Percentiles rank a stretch among this genome's conserved stretches.
phyloP scores from a whole-genome alignment of 2,329 filamentous ascomycete species.

The Bipolaris victoriae region DNA sequence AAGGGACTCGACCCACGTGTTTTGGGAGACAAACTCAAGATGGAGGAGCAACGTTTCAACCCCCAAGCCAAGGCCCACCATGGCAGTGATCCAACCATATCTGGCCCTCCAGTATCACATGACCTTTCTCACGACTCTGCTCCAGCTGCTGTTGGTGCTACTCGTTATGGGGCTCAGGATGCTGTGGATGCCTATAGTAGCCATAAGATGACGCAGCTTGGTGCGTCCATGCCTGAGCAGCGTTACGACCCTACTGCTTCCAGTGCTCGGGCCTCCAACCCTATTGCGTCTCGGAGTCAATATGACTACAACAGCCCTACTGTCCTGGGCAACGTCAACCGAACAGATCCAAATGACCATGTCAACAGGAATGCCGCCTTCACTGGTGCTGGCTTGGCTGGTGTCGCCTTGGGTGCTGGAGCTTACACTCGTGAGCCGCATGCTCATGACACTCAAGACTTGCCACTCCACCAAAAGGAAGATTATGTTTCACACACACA shows the following conservation, averaged over 20 bases:
- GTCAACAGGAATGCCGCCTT: constrained; percentile 34
- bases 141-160: constrained; percentile 33
- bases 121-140: constrained; percentile 14
- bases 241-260: constrained; percentile 36
- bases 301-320: constrained; percentile 28
- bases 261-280: constrained; percentile 31
- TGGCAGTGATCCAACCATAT: constrained; percentile 12
- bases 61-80: constrained; percentile 20
- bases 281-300: constrained; percentile 19
- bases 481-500: constrained; percentile 8
- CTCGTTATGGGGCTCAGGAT: constrained; percentile 45
- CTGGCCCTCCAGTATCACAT: constrained; percentile 15
- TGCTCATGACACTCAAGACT: constrained; percentile 15
- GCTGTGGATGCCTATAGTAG: constrained; percentile 36
- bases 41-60: constrained; percentile 31
- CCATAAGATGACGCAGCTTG: constrained; percentile 38
- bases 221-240: constrained; percentile 40
- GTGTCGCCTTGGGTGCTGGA: constrained; percentile 22
- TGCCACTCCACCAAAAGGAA: constrained; percentile 19
- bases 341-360: constrained; percentile 18
- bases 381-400: constrained; percentile 26
- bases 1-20: constrained; percentile 39
- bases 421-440: constrained; percentile 20
- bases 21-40: constrained; percentile 19
- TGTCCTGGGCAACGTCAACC: constrained; percentile 20